These are phyloP conservation scores for Carex myosuroides DNA, from an alignment of 176 grass and related monocot genomes.

Conservation along the genomic window DNA sequence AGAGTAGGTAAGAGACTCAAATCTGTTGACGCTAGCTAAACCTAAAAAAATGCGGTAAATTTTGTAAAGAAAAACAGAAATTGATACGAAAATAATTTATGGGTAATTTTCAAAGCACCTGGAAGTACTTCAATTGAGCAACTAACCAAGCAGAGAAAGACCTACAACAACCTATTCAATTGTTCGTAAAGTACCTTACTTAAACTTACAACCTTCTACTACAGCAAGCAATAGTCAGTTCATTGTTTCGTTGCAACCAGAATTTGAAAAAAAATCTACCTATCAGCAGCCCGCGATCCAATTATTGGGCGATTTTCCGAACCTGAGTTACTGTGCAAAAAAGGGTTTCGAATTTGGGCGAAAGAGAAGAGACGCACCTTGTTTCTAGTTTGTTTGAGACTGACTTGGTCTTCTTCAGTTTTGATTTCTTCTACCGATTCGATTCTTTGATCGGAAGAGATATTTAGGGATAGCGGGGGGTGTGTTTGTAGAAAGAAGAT, in stretches of 20 bases:
- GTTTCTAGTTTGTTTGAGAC: background rate
- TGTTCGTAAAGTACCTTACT: background rate
- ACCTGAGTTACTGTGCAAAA: background rate
- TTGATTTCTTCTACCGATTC: background rate
- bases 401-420: background rate
- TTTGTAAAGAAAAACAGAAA: background rate
- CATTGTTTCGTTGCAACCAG: background rate
- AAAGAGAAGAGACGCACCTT: background rate
- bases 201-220: background rate
- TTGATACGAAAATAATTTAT: background rate
- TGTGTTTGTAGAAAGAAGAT: background rate
- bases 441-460: background rate
- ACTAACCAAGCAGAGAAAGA: background rate
- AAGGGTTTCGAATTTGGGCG: background rate
- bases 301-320: background rate
- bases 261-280: background rate
- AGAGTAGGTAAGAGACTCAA: slow-evolving; percentile 19
- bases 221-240: background rate
- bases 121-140: background rate
- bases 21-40: background rate
- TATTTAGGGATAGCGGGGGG: background rate
- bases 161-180: slow-evolving; percentile 9
- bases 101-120: background rate
- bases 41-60: background rate
- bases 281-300: background rate